Percentiles rank a stretch among this genome's conserved stretches.
phyloP scores from a whole-genome alignment of 768 basidiomycete genomes.

The Panaeolus papilionaceus region DNA sequence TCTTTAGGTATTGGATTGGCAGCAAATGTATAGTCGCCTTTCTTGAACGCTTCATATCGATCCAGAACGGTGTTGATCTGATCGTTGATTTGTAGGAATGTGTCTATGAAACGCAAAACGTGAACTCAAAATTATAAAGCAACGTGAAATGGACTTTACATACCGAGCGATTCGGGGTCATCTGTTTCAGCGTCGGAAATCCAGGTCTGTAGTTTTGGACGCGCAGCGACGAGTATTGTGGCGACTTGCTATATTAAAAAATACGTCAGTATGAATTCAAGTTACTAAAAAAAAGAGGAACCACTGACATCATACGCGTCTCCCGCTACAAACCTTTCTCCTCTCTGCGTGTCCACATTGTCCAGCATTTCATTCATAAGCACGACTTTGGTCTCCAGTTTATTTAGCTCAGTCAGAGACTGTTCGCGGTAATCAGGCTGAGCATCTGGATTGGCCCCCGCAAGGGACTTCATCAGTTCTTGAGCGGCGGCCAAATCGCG shows the following conservation, averaged over 20 bases:
- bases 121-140: not conserved
- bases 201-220: slow-evolving; percentile 98
- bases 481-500: slow-evolving; percentile 95
- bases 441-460: slow-evolving; percentile 94
- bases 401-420: slow-evolving; percentile 88
- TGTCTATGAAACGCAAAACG: slow-evolving; percentile 56
- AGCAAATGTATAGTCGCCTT: slow-evolving; percentile 81
- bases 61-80: slow-evolving; percentile 93
- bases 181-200: slow-evolving; percentile 91
- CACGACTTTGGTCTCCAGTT: slow-evolving; percentile 94
- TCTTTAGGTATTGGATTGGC: slow-evolving; percentile 74
- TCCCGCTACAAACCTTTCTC: slow-evolving; percentile 84
- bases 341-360: slow-evolving; percentile 74
- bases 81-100: slow-evolving; percentile 95
- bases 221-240: slow-evolving; percentile 74
- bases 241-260: slow-evolving; percentile 79
- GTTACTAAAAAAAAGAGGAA: not conserved
- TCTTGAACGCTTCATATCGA: slow-evolving; percentile 93
- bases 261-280: not conserved
- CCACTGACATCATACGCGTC: slow-evolving; percentile 89
- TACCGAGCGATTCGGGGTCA: slow-evolving; percentile 90
- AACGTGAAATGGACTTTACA: slow-evolving; percentile 27
- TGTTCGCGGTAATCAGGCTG: slow-evolving; percentile 95
- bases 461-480: slow-evolving; percentile 94
- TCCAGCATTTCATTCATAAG: slow-evolving; percentile 98